Evolutionary conservation across 2,329 filamentous ascomycete species (phyloP).

Genomic region (Fusarium mundagurra): DNA sequence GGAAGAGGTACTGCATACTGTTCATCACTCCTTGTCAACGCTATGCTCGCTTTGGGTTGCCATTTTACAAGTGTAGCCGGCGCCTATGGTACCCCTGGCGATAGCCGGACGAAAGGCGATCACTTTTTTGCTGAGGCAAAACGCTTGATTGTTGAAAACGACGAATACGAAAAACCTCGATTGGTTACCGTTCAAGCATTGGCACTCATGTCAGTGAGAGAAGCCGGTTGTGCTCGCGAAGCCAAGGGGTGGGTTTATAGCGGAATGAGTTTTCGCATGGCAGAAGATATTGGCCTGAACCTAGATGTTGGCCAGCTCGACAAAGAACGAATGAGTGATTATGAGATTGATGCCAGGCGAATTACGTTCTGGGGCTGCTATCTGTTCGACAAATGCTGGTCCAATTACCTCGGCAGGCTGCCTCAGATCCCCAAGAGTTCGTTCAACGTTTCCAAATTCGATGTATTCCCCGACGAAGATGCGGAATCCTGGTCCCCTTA

Average conservation of each 20-base stretch:
- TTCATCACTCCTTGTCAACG: slow-evolving; percentile 89
- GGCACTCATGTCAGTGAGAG: slow-evolving; percentile 93
- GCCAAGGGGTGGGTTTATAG: slow-evolving; percentile 98
- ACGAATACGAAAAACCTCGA: slow-evolving; percentile 90
- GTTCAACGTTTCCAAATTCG: slow-evolving; percentile 86
- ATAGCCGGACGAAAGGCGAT: slow-evolving; percentile 88
- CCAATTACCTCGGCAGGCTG: slow-evolving; percentile 91
- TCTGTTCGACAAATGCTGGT: slow-evolving; percentile 99
- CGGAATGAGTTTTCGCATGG: slow-evolving; percentile 98
- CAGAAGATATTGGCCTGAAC: slow-evolving; percentile 90
- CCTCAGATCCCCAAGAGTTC: slow-evolving; percentile 85
- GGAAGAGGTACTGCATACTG: slow-evolving; percentile 77
- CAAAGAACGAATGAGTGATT: slow-evolving; percentile 72
- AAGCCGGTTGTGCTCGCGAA: slow-evolving; percentile 93
- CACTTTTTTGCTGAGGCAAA: slow-evolving; percentile 97
- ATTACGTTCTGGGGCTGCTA: slow-evolving; percentile 99
- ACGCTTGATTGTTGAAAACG: slow-evolving; percentile 85
- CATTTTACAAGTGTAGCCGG: slow-evolving; percentile 86
- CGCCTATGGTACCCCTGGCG: slow-evolving; percentile 75
- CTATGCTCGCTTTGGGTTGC: slow-evolving; percentile 91
- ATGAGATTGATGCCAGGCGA: slow-evolving; percentile 87
- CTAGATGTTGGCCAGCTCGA: slow-evolving; percentile 78
- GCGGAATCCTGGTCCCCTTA: slow-evolving; percentile 87
- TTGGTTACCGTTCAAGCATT: slow-evolving; percentile 93
- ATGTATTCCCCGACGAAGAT: slow-evolving; percentile 91